Conservation (phyloP, 2,329 filamentous ascomycete genomes). For the Alternaria sp. region DNA sequence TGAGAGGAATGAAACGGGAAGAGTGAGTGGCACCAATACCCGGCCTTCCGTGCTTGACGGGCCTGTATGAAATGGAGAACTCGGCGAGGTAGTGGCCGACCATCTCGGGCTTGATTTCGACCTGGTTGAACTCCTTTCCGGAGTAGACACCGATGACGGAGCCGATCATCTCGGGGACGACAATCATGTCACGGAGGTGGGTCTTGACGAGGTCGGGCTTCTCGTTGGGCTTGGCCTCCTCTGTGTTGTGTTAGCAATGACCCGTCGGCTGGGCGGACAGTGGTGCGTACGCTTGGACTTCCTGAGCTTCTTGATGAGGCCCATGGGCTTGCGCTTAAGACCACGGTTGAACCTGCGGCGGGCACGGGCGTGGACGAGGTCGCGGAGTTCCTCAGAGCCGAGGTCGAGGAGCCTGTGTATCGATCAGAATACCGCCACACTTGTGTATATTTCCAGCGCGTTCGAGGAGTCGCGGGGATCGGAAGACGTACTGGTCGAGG, state of each 20-base stretch:
- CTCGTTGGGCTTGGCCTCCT: slow-evolving; percentile 77
- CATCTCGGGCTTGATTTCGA: slow-evolving; percentile 99
- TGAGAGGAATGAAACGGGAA: slow-evolving; percentile 99
- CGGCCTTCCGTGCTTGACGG: slow-evolving; percentile 99
- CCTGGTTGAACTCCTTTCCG: slow-evolving; percentile 99
- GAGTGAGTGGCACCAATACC: slow-evolving; percentile 99
- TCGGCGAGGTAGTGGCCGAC: slow-evolving; percentile 99
- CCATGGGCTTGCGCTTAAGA: slow-evolving; percentile 99
- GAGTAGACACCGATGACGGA: slow-evolving; percentile 99
- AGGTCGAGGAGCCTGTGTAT: slow-evolving; percentile 90
- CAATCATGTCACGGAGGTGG: slow-evolving; percentile 99
- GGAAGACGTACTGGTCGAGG: slow-evolving; percentile 88
- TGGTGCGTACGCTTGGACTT: slow-evolving; percentile 66
- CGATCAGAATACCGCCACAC: slow-evolving; percentile 24
- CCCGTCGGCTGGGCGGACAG: background rate
- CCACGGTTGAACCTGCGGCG: slow-evolving; percentile 99
- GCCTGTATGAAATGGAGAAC: slow-evolving; percentile 99
- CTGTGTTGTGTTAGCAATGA: slow-evolving; percentile 4
- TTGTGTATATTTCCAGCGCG: background rate
- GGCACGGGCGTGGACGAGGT: slow-evolving; percentile 98
- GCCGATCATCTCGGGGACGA: slow-evolving; percentile 99
- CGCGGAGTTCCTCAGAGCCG: slow-evolving; percentile 96
- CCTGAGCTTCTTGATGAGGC: slow-evolving; percentile 99
- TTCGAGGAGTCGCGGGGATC: background rate
- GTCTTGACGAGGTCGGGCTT: slow-evolving; percentile 99